Base-by-base conservation (phyloP, 73 alveolate genomes). In the Durusdinium trenchii region DNA sequence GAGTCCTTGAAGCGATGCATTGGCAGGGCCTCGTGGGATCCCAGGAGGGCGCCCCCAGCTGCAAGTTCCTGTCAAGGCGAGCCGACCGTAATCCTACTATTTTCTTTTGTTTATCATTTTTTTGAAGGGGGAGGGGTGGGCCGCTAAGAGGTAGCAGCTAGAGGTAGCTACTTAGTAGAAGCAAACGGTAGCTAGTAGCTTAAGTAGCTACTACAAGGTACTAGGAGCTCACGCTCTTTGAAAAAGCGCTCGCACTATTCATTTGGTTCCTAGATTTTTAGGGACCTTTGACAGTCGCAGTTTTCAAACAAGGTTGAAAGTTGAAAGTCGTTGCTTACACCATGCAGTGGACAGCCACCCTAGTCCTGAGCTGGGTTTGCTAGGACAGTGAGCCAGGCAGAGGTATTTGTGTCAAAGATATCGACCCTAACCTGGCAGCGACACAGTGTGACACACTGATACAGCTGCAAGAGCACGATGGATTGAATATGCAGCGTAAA, bases 11-110 rank as follows among this genome's bases (percentile, higher is more conserved):
- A 91, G 42, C 98, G 98, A 43, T 69, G 60, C 90, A 67, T 16
- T 3, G 98, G 67, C 54, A 91, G 7, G 78, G 98, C 98, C n/a
- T 91, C 98, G 47, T 91, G 98, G 18, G 98, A 91, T 9, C 98
- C 98, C 89, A 91, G 50, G 10, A 91, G 50, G 57, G 98, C 98
- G 5, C 98, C 98, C 2, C 98, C 98, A 5, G 98, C 90, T 0
- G 89, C 85, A 76, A 91, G 57, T 78, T 91, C 96, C 96, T 90
- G 86, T 20, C 26, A n/a, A n/a, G n/a, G n/a, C n/a, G n/a, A n/a
- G n/a, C n/a, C n/a, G n/a, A n/a, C n/a, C n/a, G n/a, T n/a, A n/a
- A n/a, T n/a, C n/a, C n/a, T n/a, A n/a, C n/a, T n/a, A n/a, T n/a
- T n/a, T n/a, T n/a, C n/a, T n/a, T n/a, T n/a, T n/a, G n/a, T n/a